Percentiles rank a stretch among this genome's conserved stretches.
Evolutionary conservation across 116 monocot genomes (phyloP).

Genomic region (Trichopus zeylanicus): DNA sequence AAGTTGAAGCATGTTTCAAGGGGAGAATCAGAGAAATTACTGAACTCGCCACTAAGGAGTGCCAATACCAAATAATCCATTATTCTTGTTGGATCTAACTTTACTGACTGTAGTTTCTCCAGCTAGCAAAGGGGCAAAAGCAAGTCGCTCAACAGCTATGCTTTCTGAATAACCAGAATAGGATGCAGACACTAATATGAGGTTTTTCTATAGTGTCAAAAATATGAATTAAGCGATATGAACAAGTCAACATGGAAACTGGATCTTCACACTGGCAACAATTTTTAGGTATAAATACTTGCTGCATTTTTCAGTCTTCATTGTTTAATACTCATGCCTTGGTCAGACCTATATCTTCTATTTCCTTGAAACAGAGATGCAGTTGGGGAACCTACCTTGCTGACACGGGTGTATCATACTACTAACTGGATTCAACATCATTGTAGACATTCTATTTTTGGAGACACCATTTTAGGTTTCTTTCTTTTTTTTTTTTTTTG

Average conservation of each 20-base stretch:
- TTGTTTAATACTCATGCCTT: background rate
- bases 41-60: conserved; percentile 12
- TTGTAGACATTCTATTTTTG: background rate
- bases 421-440: background rate
- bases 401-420: background rate
- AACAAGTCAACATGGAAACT: background rate
- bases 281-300: background rate
- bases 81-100: background rate
- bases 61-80: conserved; percentile 13
- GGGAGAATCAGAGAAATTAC: conserved; percentile 22
- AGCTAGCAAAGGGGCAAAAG: background rate
- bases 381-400: background rate
- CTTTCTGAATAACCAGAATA: background rate
- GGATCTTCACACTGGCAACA: too few relatives aligned
- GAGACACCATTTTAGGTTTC: background rate
- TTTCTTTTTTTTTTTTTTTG: background rate
- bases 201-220: background rate
- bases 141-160: background rate
- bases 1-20: conserved; percentile 38
- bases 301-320: too few relatives aligned
- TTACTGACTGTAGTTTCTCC: background rate
- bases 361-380: background rate
- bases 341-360: background rate
- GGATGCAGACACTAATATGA: background rate
- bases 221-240: background rate